Conservation (phyloP, 305 asterid species). For the Fraxinus nigra region DNA sequence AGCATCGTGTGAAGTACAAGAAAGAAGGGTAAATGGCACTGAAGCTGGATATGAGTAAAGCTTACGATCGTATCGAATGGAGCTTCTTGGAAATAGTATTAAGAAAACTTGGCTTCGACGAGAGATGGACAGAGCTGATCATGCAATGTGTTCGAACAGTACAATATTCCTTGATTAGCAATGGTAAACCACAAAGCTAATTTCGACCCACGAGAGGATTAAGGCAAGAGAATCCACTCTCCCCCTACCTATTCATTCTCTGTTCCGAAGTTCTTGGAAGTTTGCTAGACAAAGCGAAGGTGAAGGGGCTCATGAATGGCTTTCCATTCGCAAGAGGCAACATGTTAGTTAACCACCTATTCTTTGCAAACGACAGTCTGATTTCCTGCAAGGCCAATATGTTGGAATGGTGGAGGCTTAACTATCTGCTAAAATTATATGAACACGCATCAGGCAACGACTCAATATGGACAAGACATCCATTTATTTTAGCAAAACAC, state of each 20-base stretch:
- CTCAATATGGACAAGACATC: too few relatives aligned
- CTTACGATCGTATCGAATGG: too few relatives aligned
- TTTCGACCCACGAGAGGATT: not conserved
- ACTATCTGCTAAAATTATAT: too few relatives aligned
- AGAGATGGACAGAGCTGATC: not conserved
- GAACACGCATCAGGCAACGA: too few relatives aligned
- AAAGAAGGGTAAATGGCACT: not conserved
- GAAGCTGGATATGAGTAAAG: too few relatives aligned
- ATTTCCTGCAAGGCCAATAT: too few relatives aligned
- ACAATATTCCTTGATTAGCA: too few relatives aligned
- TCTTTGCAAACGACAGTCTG: too few relatives aligned
- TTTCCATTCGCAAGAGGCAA: not conserved
- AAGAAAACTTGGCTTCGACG: not conserved
- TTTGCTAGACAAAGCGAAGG: not conserved
- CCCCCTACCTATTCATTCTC: not conserved
- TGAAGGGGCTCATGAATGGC: not conserved
- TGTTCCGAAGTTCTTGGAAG: not conserved
- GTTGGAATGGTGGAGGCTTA: too few relatives aligned
- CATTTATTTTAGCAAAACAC: too few relatives aligned
- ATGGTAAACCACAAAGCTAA: not conserved
- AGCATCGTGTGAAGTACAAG: not conserved
- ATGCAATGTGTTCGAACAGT: not conserved
- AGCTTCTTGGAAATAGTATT: too few relatives aligned
- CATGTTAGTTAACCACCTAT: too few relatives aligned
- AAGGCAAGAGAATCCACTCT: not conserved